Evolutionary conservation across 2,329 filamentous ascomycete species (phyloP).

Genomic region (Scytalidium sp.): DNA sequence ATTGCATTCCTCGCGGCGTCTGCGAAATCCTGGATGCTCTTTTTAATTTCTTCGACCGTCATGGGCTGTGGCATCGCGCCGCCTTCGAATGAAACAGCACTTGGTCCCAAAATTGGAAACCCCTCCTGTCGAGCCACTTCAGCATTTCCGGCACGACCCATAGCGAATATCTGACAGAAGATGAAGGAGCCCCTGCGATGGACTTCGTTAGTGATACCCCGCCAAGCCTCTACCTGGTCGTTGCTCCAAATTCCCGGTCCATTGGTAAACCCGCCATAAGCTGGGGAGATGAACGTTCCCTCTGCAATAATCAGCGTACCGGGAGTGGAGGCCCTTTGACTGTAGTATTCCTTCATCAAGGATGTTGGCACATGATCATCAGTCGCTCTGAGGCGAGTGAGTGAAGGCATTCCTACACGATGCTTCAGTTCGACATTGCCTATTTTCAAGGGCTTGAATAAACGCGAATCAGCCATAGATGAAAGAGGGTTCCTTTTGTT

Average conservation of each 20-base stretch:
- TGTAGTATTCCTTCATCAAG: conserved; percentile 48
- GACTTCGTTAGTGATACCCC: conserved; percentile 55
- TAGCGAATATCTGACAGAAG: conserved; percentile 58
- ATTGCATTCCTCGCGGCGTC: conserved; percentile 19
- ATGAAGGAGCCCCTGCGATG: conserved; percentile 60
- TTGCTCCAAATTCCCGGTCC: conserved; percentile 56
- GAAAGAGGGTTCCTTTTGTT: not conserved
- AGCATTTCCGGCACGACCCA: conserved; percentile 51
- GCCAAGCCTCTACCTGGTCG: conserved; percentile 58
- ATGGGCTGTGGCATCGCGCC: conserved; percentile 10
- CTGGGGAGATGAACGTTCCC: conserved; percentile 49
- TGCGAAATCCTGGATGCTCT: conserved; percentile 12
- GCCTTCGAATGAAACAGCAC: conserved; percentile 8
- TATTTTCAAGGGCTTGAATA: conserved; percentile 39
- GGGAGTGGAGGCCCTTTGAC: conserved; percentile 44
- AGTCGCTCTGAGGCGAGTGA: conserved; percentile 51
- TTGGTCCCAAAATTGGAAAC: conserved; percentile 9
- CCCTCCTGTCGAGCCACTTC: conserved; percentile 12
- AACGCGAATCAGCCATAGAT: not conserved
- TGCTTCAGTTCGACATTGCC: conserved; percentile 39
- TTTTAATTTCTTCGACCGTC: conserved; percentile 16
- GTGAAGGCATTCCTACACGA: conserved; percentile 51
- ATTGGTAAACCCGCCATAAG: conserved; percentile 45
- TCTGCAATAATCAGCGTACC: conserved; percentile 57
- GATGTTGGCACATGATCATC: conserved; percentile 43